These are phyloP conservation scores for Phytophthora pluvialis DNA, from an alignment of 352 stramenopile species.

Conservation along the genomic window DNA sequence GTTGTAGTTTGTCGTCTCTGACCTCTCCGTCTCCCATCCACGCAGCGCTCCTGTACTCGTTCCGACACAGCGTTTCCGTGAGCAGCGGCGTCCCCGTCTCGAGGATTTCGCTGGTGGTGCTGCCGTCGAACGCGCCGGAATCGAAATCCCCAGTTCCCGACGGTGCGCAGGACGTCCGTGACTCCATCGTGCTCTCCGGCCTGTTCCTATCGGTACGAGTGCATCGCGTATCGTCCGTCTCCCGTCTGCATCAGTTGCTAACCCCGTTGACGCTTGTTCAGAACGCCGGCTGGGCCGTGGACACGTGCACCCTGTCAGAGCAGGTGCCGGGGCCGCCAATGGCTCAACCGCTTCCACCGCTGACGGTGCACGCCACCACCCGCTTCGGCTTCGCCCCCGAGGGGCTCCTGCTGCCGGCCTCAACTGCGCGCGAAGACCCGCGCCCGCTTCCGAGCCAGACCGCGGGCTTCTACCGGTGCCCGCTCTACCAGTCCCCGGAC, in stretches of 20 bases:
- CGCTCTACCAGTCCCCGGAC: constrained; percentile 41
- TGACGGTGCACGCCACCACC: constrained; percentile 38
- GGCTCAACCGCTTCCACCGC: constrained; percentile 33
- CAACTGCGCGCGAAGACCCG: neutral
- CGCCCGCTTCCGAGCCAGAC: constrained; percentile 9
- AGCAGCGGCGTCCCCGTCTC: constrained; percentile 23
- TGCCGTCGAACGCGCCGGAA: constrained; percentile 9
- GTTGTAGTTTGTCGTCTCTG: too few relatives aligned
- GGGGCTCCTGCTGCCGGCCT: constrained; percentile 15
- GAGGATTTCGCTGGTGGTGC: constrained; percentile 35
- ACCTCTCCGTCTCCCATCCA: neutral
- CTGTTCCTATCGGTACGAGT: constrained; percentile 53
- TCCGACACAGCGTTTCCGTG: constrained; percentile 39
- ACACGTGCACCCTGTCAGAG: constrained; percentile 24
- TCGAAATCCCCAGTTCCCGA: neutral
- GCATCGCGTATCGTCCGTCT: neutral
- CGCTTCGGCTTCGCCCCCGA: constrained; percentile 25
- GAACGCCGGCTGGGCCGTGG: constrained; percentile 49
- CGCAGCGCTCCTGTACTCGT: constrained; percentile 46
- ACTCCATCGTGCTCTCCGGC: constrained; percentile 44
- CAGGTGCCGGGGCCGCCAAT: neutral
- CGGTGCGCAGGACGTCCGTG: constrained; percentile 20
- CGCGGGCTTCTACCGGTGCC: constrained; percentile 46
- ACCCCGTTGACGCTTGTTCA: constrained; percentile 21
- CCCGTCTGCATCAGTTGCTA: neutral